Evolutionary conservation across 371 early-diverging fungal genomes (phyloP), one percentile per base, ranked within the genome.

Genomic region (Mucor plumbeus): DNA sequence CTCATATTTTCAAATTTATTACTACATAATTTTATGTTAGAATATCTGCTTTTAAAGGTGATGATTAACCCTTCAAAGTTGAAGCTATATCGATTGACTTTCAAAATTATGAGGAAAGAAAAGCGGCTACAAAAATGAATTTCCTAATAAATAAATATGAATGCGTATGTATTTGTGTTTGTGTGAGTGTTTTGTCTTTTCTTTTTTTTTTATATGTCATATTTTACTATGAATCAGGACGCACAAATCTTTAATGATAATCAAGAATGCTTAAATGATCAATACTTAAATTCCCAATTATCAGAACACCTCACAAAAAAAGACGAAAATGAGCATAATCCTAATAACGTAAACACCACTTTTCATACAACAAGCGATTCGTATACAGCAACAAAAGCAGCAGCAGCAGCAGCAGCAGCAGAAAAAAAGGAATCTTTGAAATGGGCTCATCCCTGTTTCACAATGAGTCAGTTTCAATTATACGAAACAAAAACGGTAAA

Each of bases 401-500:
- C 11, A 41, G 15, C 11, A 26, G 21, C 39, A 39, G 33, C 26
- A 13, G 5, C 50, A 8, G 3, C 5, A 26, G n/a, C 26, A 31
- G n/a, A 61, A 41, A 64, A 78, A 56, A 70, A 76, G 14, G 67
- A 66, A 44, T 19, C 71, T 35, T 14, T 70, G 1, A 68, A 71
- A 0, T 77, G 70, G 59, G 61, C 79, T 0, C 71, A 71, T 56
- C 69, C 71, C 39, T 80, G 80, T 13, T 80, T 85, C 26, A 77
- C 83, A 13, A 79, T 91, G 65, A 87, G 83, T 57, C 78, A 79
- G 38, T 91, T 92, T 74, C 86, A 88, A n/a, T 78, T 95, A 10
- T 95, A 95, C 66, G 95, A 95, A 70, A 95, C 95, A 34, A 89
- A 90, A 71, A 88, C 92, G 35, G 91, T 91, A 80, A 68, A 82